phyloP scores from a whole-genome alignment of 2,329 filamentous ascomycete species.

The Fusarium sp. region DNA sequence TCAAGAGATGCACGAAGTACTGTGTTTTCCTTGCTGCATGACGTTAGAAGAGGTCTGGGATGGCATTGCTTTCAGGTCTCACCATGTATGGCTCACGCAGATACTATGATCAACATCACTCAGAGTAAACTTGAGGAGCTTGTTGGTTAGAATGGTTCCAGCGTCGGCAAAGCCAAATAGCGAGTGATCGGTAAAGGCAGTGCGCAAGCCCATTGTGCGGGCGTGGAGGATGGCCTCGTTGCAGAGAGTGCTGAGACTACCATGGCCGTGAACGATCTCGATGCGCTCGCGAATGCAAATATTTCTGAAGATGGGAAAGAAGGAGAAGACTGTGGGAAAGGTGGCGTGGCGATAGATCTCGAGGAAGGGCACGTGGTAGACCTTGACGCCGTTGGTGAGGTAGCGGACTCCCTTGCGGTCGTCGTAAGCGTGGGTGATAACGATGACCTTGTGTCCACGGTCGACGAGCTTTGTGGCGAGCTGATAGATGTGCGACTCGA shows the following conservation, averaged over 20 bases:
- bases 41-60: conserved; percentile 26
- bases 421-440: conserved; percentile 94
- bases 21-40: conserved; percentile 89
- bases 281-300: conserved; percentile 94
- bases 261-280: conserved; percentile 98
- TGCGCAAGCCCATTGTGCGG: conserved; percentile 92
- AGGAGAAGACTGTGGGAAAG: conserved; percentile 97
- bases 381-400: conserved; percentile 95
- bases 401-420: conserved; percentile 92
- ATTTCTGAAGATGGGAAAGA: conserved; percentile 97
- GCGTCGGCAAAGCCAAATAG: conserved; percentile 98
- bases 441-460: conserved; percentile 95
- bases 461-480: conserved; percentile 95
- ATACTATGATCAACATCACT: conserved; percentile 99
- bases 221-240: conserved; percentile 95
- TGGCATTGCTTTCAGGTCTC: conserved; percentile 40
- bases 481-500: conserved; percentile 99
- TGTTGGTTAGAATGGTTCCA: conserved; percentile 94
- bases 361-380: conserved; percentile 96
- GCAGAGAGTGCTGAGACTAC: conserved; percentile 88
- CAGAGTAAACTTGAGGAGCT: conserved; percentile 91
- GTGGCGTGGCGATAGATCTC: conserved; percentile 93
- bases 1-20: conserved; percentile 93
- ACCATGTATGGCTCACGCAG: conserved; percentile 98
- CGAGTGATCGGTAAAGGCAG: conserved; percentile 97